Conservation (phyloP, 768 basidiomycete species). For the Mycena haematopus region DNA sequence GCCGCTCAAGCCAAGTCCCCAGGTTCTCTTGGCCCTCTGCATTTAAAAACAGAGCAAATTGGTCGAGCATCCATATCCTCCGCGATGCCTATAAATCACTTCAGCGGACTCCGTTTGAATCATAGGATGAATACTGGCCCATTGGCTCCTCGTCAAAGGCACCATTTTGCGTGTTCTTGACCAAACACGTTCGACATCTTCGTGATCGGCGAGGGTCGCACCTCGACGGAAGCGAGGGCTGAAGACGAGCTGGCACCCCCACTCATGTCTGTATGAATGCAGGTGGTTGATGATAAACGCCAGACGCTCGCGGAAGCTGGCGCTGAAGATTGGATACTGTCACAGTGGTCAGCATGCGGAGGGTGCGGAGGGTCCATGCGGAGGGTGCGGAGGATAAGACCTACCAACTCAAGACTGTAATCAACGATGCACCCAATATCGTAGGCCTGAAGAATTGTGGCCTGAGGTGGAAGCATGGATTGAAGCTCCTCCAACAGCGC, state of each 20-base stretch:
- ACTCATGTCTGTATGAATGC: conserved; percentile 44
- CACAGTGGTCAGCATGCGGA: not conserved
- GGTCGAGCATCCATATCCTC: conserved; percentile 43
- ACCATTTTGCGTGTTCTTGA: conserved; percentile 34
- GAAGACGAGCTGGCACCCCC: conserved; percentile 43
- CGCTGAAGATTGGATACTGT: conserved; percentile 14
- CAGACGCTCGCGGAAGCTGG: conserved; percentile 29
- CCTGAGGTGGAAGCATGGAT: conserved; percentile 34
- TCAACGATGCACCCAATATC: conserved; percentile 43
- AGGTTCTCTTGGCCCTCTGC: conserved; percentile 36
- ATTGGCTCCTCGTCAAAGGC: conserved; percentile 24
- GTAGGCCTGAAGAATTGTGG: conserved; percentile 38
- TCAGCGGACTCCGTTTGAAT: not conserved
- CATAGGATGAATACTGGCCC: conserved; percentile 18
- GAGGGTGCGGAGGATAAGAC: not conserved
- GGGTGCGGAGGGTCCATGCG: not conserved
- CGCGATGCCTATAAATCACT: conserved; percentile 8
- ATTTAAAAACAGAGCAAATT: conserved; percentile 37
- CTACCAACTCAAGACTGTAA: conserved; percentile 29
- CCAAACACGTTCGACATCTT: conserved; percentile 44
- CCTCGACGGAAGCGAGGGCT: conserved; percentile 39
- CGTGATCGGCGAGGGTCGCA: conserved; percentile 43
- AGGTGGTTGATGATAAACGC: conserved; percentile 38
- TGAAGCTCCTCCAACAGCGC: conserved; percentile 41
- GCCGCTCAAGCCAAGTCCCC: conserved; percentile 40